Conservation (phyloP, 306 rosid species). For the Betula pendula region DNA sequence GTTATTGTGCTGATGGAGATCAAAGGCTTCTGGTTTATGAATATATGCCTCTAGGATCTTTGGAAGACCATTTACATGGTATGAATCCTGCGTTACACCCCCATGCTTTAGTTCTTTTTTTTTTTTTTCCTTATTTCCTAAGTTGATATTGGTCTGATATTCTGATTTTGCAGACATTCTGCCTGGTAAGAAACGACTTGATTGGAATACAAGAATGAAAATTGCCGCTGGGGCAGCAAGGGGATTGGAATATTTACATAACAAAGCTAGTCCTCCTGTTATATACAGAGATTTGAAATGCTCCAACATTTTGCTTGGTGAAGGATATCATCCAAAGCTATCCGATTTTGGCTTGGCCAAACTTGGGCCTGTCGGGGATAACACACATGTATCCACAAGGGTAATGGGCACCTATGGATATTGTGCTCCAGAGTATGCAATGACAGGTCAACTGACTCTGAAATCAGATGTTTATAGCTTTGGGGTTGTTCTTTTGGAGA, state of each 20-base stretch:
- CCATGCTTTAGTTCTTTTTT: background rate
- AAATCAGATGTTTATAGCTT: constrained; percentile 97
- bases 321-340: constrained; percentile 81
- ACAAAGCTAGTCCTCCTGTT: constrained; percentile 95
- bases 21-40: constrained; percentile 96
- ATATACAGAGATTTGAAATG: constrained; percentile 90
- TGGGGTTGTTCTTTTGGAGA: constrained; percentile 91
- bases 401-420: constrained; percentile 96
- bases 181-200: constrained; percentile 67
- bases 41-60: constrained; percentile 85
- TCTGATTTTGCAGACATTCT: constrained; percentile 58
- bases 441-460: constrained; percentile 86
- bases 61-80: constrained; percentile 94
- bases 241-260: constrained; percentile 88
- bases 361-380: constrained; percentile 93
- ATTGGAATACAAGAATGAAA: constrained; percentile 92
- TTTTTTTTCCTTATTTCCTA: no score
- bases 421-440: constrained; percentile 94
- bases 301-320: constrained; percentile 88
- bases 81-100: constrained; percentile 18
- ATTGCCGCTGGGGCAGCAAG: constrained; percentile 90
- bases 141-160: background rate
- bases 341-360: constrained; percentile 96
- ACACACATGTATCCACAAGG: constrained; percentile 93
- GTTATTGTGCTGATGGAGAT: constrained; percentile 98